A percentile compares a stretch with the other conserved stretches of the same genome.
phyloP scores from a whole-genome alignment of 1,139 yeast species.

The Pichia sp. region DNA sequence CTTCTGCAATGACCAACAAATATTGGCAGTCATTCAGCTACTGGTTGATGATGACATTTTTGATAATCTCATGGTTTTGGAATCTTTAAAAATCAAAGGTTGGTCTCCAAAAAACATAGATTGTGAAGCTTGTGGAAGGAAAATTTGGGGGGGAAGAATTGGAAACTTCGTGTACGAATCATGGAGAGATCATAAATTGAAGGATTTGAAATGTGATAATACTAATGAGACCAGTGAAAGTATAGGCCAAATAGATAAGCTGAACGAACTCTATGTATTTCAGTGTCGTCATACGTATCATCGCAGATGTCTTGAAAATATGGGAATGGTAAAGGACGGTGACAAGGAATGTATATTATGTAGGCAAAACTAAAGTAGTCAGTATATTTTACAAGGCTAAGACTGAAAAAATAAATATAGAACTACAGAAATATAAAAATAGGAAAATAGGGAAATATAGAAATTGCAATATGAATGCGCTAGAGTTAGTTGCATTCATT shows the following conservation, averaged over 20 bases:
- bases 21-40: slow-evolving; percentile 48
- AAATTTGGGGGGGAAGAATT: slow-evolving; percentile 58
- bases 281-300: slow-evolving; percentile 70
- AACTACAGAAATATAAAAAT: neutral
- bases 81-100: slow-evolving; percentile 45
- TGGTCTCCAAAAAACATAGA: slow-evolving; percentile 53
- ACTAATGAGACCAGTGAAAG: neutral
- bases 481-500: neutral
- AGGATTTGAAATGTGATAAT: slow-evolving; percentile 11
- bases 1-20: slow-evolving; percentile 58
- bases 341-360: slow-evolving; percentile 31
- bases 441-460: no score
- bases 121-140: slow-evolving; percentile 70
- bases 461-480: no score
- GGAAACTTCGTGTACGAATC: slow-evolving; percentile 37
- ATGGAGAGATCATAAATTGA: slow-evolving; percentile 42
- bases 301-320: slow-evolving; percentile 47
- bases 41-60: slow-evolving; percentile 54
- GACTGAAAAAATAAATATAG: neutral
- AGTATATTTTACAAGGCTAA: neutral
- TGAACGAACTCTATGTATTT: slow-evolving; percentile 41
- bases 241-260: neutral
- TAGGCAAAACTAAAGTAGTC: slow-evolving; percentile 25
- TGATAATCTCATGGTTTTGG: slow-evolving; percentile 40
- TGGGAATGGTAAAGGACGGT: slow-evolving; percentile 35